Percentiles rank a stretch among this genome's conserved stretches.
Evolutionary conservation across 2,329 filamentous ascomycete genomes (phyloP).

Genomic region (Diaporthe velutina): DNA sequence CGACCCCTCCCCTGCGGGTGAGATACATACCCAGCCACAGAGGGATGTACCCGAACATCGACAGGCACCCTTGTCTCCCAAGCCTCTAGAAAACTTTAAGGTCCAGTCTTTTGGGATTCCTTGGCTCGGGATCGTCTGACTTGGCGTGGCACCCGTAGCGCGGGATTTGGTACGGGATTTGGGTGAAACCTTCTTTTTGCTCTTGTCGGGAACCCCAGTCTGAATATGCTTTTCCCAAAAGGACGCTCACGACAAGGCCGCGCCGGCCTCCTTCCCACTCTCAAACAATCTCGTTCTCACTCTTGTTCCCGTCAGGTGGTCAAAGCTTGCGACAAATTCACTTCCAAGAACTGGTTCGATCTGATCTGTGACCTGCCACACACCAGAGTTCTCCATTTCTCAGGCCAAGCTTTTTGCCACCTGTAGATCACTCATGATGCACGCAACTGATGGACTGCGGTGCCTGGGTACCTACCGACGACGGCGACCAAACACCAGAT

Average conservation of each 20-base stretch:
- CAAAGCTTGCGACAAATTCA: constrained; percentile 23
- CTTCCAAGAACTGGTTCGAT: constrained; percentile 30
- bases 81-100: constrained; percentile 30
- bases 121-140: constrained; percentile 33
- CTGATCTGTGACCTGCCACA: constrained; percentile 5
- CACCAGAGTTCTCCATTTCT: constrained; percentile 4
- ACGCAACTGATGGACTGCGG: constrained; percentile 1
- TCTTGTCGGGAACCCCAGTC: constrained; percentile 16
- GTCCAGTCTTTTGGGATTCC: constrained; percentile 26
- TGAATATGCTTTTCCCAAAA: constrained; percentile 1
- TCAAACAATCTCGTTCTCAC: constrained; percentile 22
- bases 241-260: not conserved
- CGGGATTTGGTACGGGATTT: constrained; percentile 38
- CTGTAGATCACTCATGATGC: constrained; percentile 15
- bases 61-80: not conserved
- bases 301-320: constrained; percentile 20
- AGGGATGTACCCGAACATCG: constrained; percentile 20
- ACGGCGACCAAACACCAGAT: constrained; percentile 1
- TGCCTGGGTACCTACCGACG: not conserved
- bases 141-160: constrained; percentile 30
- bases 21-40: not conserved
- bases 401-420: constrained; percentile 29
- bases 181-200: constrained; percentile 34
- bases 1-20: constrained; percentile 31
- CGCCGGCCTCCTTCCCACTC: constrained; percentile 9